These are phyloP conservation scores for Lumnitzera littorea DNA, from an alignment of 345 rosid genomes.

Conservation along the genomic window DNA sequence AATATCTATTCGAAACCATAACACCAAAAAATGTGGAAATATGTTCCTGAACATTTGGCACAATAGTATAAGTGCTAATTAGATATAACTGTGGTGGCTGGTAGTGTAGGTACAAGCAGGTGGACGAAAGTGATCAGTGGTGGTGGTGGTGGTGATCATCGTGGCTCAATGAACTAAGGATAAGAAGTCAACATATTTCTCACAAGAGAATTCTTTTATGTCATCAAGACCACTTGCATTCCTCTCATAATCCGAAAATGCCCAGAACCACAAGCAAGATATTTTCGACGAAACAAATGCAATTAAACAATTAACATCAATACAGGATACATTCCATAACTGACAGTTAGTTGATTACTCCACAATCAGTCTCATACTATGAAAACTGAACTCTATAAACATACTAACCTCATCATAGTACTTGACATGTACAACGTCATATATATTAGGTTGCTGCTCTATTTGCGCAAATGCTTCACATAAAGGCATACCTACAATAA, in stretches of 20 bases:
- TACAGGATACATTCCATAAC: neutral
- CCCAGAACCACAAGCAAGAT: conserved; percentile 1
- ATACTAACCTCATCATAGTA: conserved; percentile 73
- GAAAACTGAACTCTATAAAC: too few species aligned
- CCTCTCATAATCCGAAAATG: too few species aligned
- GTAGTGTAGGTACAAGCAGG: too few species aligned
- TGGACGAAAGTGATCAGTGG: too few species aligned
- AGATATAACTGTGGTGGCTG: too few species aligned
- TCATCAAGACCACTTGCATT: too few species aligned
- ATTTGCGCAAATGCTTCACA: conserved; percentile 89
- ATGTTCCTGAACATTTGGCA: neutral
- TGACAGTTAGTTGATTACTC: neutral
- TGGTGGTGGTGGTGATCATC: too few species aligned
- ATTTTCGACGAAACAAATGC: neutral
- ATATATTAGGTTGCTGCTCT: conserved; percentile 90
- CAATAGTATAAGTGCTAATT: too few species aligned
- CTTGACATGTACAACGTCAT: conserved; percentile 93
- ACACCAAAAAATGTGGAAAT: neutral
- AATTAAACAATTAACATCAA: neutral
- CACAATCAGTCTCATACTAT: neutral
- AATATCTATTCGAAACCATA: neutral
- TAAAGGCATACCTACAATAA: conserved; percentile 74
- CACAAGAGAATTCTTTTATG: too few species aligned
- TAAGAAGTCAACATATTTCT: too few species aligned
- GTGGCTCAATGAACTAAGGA: too few species aligned